These are phyloP conservation scores for Castanea sativa DNA, from an alignment of 306 rosid genomes.

Conservation along the genomic window DNA sequence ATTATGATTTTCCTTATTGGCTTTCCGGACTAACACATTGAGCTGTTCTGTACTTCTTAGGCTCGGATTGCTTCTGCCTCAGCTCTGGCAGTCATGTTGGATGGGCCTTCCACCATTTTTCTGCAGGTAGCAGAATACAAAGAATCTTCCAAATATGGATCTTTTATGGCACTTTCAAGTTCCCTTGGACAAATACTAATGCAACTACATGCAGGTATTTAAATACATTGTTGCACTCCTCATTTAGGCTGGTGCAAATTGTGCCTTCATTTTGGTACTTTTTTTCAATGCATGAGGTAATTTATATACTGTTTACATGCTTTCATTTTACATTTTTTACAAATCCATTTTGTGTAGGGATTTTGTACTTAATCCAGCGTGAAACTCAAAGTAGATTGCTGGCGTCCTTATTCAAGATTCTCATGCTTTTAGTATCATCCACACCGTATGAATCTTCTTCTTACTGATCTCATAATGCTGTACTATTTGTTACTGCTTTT, in stretches of 20 bases:
- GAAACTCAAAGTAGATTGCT: slow-evolving; percentile 75
- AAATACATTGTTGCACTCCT: not conserved
- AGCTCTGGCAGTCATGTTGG: slow-evolving; percentile 70
- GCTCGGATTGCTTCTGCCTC: slow-evolving; percentile 75
- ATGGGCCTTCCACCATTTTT: slow-evolving; percentile 71
- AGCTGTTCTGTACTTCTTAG: slow-evolving; percentile 46
- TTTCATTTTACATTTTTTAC: not conserved
- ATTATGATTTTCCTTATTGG: not conserved
- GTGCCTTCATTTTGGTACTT: not conserved
- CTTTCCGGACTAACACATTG: slow-evolving; percentile 20
- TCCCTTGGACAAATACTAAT: slow-evolving; percentile 85
- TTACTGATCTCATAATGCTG: not conserved
- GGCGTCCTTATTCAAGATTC: too few species aligned
- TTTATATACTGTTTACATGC: slow-evolving; percentile 7
- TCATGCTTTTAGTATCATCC: too few species aligned
- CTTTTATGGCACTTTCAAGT: slow-evolving; percentile 88
- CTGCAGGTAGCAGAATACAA: slow-evolving; percentile 91
- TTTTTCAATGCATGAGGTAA: not conserved
- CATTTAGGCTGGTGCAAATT: not conserved
- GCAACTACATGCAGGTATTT: slow-evolving; percentile 83
- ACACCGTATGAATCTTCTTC: too few species aligned
- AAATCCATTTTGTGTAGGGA: slow-evolving; percentile 48
- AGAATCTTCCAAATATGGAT: slow-evolving; percentile 75
- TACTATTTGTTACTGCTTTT: not conserved
- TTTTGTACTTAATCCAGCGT: slow-evolving; percentile 62